Evolutionary conservation across 2,329 filamentous ascomycete species (phyloP), one percentile per base, ranked within the genome.

Genomic region (Phyllosticta citribraziliensis): DNA sequence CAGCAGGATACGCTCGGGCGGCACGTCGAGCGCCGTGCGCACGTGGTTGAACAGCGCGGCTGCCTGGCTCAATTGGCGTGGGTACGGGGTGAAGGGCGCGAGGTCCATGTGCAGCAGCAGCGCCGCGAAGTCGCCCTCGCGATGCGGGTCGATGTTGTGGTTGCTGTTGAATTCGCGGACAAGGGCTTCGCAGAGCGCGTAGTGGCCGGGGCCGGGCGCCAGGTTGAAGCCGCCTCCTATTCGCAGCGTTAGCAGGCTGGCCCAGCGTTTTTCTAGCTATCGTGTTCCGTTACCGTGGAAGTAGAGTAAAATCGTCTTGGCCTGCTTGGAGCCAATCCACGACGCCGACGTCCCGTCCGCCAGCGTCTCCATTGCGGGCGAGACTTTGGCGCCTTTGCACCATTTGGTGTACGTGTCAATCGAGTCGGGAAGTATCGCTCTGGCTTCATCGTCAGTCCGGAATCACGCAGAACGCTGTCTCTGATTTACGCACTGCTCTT

Each of bases 61-160:
- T 1, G 64, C 67, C 63, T 71, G 66, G 22, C 52, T 55, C 0
- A 71, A 57, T 35, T 70, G 68, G 1, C 64, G 65, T 0, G 69
- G 69, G 40, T 67, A 65, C 1, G 19, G 59, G 0, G 60, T 63
- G 54, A 69, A 67, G 0, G 69, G 69, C 3, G 61, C 65, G 14
- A 69, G 56, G 14, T 61, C 65, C 56, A 69, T 68, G 1, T 65
- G 67, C 1, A 69, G 56, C 22, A 69, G 14, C 11, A 71, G 61
- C 2, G 65, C 65, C 8, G 67, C 35, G 24, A 60, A 56, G 12
- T 20, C 25, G 22, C 35, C 40, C 3, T 11, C n/a, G 6, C 52
- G 6, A 0, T 52, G 12, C 0, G 58, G 22, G 11, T 53, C 52
- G 5, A 53, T 10, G 19, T 24, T 53, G 3, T 53, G 3, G 20